A percentile compares a stretch with the other conserved stretches of the same genome.
phyloP scores from a whole-genome alignment of 202 grass and related monocot species.

The Hordeum pubiflorum region DNA sequence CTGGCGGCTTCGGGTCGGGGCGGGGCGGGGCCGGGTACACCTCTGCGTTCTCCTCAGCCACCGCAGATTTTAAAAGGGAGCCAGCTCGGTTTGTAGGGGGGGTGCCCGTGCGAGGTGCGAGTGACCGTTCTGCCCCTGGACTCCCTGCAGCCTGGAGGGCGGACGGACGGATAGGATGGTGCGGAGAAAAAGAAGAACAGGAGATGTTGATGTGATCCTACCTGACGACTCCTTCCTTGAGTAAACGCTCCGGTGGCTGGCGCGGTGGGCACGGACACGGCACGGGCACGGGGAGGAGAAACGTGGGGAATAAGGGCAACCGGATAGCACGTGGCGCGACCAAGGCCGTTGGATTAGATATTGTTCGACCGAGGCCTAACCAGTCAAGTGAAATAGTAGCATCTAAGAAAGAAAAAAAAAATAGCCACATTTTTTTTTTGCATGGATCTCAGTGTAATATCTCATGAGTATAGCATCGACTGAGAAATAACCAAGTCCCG shows the following conservation, averaged over 20 bases:
- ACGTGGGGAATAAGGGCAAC: not conserved
- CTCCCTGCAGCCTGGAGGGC: not conserved
- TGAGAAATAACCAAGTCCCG: too few relatives aligned
- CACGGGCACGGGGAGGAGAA: not conserved
- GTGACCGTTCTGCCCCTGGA: constrained; percentile 15
- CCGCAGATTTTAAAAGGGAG: constrained; percentile 26
- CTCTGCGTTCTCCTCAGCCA: not conserved
- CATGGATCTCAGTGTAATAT: too few relatives aligned
- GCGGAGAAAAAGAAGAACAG: not conserved
- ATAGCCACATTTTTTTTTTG: too few relatives aligned
- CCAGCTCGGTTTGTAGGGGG: not conserved
- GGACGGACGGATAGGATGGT: not conserved
- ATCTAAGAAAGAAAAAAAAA: too few relatives aligned
- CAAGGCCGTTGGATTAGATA: not conserved
- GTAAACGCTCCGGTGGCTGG: not conserved
- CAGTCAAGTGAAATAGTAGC: too few relatives aligned
- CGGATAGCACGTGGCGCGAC: not conserved
- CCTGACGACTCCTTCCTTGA: not conserved
- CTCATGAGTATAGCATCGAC: too few relatives aligned
- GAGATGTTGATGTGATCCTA: not conserved
- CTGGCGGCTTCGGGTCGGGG: constrained; percentile 17
- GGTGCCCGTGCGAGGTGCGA: not conserved
- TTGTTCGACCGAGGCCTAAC: too few relatives aligned
- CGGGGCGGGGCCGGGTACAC: too few relatives aligned
- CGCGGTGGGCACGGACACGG: not conserved